Conservation (phyloP, 306 rosid species). For the Malus fusca region DNA sequence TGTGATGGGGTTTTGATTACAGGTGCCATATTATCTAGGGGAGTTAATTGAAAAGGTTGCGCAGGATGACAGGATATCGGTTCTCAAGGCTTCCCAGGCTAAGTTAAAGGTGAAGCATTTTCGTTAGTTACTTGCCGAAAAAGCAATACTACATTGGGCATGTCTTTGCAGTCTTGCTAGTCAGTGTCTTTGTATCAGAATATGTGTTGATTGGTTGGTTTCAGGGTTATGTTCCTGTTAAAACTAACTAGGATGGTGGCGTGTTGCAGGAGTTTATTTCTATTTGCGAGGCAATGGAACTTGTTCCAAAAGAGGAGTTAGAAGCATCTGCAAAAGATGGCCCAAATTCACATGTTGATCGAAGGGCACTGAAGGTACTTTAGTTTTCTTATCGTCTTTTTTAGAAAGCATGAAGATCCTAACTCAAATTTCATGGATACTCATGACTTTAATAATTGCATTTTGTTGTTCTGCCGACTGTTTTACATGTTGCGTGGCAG, state of each 20-base stretch:
- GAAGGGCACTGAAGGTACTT: conserved; percentile 80
- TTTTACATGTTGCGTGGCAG: not conserved
- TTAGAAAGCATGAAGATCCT: not conserved
- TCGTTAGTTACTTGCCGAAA: not conserved
- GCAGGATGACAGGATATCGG: conserved; percentile 63
- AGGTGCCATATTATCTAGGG: conserved; percentile 90
- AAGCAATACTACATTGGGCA: not conserved
- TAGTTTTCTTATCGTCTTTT: not conserved
- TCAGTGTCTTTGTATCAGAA: not conserved
- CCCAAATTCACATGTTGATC: conserved; percentile 54
- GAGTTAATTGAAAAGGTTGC: conserved; percentile 78
- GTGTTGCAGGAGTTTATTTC: conserved; percentile 65
- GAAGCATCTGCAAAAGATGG: conserved; percentile 43
- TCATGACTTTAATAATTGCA: not conserved
- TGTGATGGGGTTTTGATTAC: conserved; percentile 11
- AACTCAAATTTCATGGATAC: not conserved
- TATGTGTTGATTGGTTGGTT: not conserved
- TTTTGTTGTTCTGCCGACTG: not conserved
- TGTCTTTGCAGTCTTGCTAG: not conserved
- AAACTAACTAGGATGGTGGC: not conserved
- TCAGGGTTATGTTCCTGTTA: not conserved
- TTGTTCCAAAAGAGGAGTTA: conserved; percentile 75
- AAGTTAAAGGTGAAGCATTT: conserved; percentile 57
- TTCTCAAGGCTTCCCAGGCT: conserved; percentile 67
- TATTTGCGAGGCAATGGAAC: conserved; percentile 87